Percentiles rank a stretch among this genome's conserved stretches.
phyloP scores from a whole-genome alignment of 2,329 filamentous ascomycete species.

The Hypoxylon sp. region DNA sequence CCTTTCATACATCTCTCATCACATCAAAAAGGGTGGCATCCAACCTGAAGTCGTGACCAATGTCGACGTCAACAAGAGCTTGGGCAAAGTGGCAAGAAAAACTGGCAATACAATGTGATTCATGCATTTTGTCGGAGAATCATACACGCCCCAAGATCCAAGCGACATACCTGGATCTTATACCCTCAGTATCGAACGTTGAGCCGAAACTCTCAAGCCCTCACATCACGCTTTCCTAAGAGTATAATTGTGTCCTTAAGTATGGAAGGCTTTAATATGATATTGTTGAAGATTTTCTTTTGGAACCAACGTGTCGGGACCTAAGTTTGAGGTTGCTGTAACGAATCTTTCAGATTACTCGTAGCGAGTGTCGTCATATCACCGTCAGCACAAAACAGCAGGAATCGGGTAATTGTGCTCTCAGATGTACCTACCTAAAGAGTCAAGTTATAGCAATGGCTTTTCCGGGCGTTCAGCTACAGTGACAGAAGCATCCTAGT shows the following conservation, averaged over 20 bases:
- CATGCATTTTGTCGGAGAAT: not conserved
- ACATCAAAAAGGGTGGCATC: not conserved
- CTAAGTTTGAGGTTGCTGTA: not conserved
- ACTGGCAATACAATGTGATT: not conserved
- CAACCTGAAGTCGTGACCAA: not conserved
- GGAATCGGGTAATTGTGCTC: not conserved
- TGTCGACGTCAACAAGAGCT: conserved; percentile 13
- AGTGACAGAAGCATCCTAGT: not conserved
- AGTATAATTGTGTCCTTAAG: not conserved
- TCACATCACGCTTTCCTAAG: no score
- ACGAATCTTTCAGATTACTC: not conserved
- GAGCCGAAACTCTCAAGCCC: no score
- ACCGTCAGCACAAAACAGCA: not conserved
- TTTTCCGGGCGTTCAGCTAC: not conserved
- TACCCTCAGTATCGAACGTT: not conserved
- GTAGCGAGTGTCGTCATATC: not conserved
- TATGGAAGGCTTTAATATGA: not conserved
- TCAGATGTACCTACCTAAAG: not conserved
- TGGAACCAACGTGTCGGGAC: not conserved
- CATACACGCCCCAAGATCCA: not conserved
- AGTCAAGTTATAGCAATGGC: not conserved
- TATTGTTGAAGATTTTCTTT: not conserved
- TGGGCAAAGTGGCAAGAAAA: not conserved
- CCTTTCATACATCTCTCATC: conserved; percentile 6
- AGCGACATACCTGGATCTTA: not conserved